Conservation (phyloP, 352 stramenopile species). For the Hyaloperonospora brassicae region DNA sequence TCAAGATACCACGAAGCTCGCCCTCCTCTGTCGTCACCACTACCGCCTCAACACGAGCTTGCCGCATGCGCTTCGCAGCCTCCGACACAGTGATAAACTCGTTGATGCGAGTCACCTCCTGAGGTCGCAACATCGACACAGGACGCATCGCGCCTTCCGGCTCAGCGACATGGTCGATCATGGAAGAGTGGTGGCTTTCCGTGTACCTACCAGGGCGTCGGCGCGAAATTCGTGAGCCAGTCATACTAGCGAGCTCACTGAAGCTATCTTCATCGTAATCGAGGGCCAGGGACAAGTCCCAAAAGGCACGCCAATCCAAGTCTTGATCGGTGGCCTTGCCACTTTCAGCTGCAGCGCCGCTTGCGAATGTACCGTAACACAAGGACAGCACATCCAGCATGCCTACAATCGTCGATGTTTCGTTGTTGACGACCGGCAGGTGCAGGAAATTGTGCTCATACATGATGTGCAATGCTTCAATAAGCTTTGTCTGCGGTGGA, state of each 20-base stretch:
- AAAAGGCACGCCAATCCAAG: conserved; percentile 82
- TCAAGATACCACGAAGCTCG: conserved; percentile 78
- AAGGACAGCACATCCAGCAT: conserved; percentile 86
- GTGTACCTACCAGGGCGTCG: conserved; percentile 32
- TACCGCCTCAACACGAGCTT: conserved; percentile 78
- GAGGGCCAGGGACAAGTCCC: conserved; percentile 82
- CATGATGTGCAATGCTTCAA: conserved; percentile 97
- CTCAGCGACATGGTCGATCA: conserved; percentile 42
- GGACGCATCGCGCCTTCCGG: conserved; percentile 59
- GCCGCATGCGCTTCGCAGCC: conserved; percentile 70
- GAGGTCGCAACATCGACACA: conserved; percentile 72
- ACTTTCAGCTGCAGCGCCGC: conserved; percentile 39
- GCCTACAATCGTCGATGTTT: conserved; percentile 59
- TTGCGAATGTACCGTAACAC: conserved; percentile 83
- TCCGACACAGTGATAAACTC: conserved; percentile 83
- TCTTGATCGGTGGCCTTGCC: conserved; percentile 33
- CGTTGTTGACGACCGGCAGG: conserved; percentile 90
- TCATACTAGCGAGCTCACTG: conserved; percentile 64
- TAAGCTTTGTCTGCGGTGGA: conserved; percentile 85
- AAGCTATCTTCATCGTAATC: conserved; percentile 62
- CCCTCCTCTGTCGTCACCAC: conserved; percentile 79
- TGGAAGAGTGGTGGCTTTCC: conserved; percentile 35
- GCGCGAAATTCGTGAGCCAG: conserved; percentile 40
- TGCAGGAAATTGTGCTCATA: conserved; percentile 97
- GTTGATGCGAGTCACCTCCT: conserved; percentile 75